Evolutionary conservation across 1,284 basidiomycete species (phyloP).

Genomic region (Irpex sp.): DNA sequence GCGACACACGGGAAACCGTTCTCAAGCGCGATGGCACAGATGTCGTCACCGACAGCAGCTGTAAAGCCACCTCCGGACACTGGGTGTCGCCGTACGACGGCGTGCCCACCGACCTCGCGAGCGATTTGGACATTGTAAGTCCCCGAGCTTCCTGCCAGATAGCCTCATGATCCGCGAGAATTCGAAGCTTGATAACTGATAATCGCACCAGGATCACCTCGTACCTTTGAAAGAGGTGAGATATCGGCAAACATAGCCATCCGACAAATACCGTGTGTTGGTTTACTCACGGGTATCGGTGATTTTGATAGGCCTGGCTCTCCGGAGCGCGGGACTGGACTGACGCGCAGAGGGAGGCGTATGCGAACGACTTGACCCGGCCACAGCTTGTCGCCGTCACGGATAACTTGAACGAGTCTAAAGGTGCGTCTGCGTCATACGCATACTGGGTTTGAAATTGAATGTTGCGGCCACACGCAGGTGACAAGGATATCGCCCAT

Average conservation of each 20-base stretch:
- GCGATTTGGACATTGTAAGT: constrained; percentile 49
- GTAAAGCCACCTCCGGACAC: constrained; percentile 42
- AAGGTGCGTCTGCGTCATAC: constrained; percentile 25
- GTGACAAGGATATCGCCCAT: constrained; percentile 39
- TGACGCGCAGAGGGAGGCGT: constrained; percentile 40
- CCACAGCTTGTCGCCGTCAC: constrained; percentile 51
- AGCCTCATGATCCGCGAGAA: neutral
- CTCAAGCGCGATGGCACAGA: constrained; percentile 50
- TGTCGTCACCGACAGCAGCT: constrained; percentile 39
- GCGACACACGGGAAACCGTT: constrained; percentile 52
- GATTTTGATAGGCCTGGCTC: constrained; percentile 41
- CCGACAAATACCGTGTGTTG: neutral
- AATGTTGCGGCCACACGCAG: constrained; percentile 8
- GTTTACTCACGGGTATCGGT: neutral
- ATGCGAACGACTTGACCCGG: constrained; percentile 49
- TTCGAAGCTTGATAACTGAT: neutral
- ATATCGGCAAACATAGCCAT: neutral
- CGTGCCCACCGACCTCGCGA: constrained; percentile 38
- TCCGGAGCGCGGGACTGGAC: constrained; percentile 52
- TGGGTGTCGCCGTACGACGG: constrained; percentile 52
- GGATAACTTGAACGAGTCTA: constrained; percentile 37
- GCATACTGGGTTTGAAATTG: neutral
- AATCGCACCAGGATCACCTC: constrained; percentile 39
- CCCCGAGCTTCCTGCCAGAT: neutral
- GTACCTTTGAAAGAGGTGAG: constrained; percentile 48